Conservation (phyloP, 805 yeast genomes). For the Ogataea minuta region DNA sequence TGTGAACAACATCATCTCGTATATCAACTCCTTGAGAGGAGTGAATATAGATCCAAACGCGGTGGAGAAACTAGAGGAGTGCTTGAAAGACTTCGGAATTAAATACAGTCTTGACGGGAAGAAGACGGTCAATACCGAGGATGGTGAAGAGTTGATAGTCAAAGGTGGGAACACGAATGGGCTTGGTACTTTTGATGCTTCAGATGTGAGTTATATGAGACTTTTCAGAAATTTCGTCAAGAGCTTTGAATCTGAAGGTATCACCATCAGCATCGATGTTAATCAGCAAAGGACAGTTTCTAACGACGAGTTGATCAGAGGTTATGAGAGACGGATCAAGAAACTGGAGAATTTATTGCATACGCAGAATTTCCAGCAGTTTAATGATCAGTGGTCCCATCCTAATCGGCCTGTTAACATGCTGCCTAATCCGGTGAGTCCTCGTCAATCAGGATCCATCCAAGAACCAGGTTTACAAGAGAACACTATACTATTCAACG, state of each 20-base stretch:
- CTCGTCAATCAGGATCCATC: constrained; percentile 12
- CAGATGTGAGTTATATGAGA: constrained; percentile 35
- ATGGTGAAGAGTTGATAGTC: constrained; percentile 24
- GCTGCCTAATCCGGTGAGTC: constrained; percentile 7
- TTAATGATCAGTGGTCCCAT: constrained; percentile 39
- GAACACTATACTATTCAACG: constrained; percentile 21
- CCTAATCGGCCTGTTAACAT: constrained; percentile 7
- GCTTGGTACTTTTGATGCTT: constrained; percentile 32
- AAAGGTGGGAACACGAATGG: constrained; percentile 25
- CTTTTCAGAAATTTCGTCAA: constrained; percentile 44
- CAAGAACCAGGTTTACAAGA: constrained; percentile 8
- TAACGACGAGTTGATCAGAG: constrained; percentile 45
- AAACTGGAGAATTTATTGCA: constrained; percentile 77
- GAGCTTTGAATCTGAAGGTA: constrained; percentile 40
- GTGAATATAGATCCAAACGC: constrained; percentile 33
- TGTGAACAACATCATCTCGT: constrained; percentile 34
- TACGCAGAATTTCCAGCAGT: constrained; percentile 61
- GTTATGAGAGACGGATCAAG: constrained; percentile 68
- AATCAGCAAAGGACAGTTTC: constrained; percentile 29
- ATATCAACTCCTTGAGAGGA: constrained; percentile 36
- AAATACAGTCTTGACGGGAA: not conserved
- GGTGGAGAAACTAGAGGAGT: constrained; percentile 35
- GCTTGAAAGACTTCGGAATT: constrained; percentile 31
- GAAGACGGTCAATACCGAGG: constrained; percentile 13
- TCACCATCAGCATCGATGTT: constrained; percentile 32